phyloP scores from a whole-genome alignment of 371 early-diverging fungal genomes.

The Circinella minor region DNA sequence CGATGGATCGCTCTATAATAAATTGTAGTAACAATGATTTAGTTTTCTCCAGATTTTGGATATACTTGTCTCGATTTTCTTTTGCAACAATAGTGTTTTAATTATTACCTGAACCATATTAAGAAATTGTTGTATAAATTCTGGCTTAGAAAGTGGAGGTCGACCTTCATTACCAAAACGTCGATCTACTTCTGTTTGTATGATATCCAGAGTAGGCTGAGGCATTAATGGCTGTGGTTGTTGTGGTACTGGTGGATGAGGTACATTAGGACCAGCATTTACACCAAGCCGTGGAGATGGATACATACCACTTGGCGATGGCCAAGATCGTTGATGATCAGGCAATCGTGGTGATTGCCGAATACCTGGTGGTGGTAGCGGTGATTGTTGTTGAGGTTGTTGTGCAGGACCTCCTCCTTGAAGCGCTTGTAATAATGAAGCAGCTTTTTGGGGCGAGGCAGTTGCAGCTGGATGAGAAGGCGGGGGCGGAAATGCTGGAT shows the following conservation, averaged over 20 bases:
- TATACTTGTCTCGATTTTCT: too few relatives aligned
- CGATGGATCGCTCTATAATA: slow-evolving; percentile 19
- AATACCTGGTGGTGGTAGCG: slow-evolving; percentile 1
- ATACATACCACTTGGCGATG: background rate
- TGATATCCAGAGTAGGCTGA: slow-evolving; percentile 30
- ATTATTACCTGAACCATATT: slow-evolving; percentile 46
- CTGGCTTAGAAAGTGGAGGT: slow-evolving; percentile 45
- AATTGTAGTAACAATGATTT: too few relatives aligned
- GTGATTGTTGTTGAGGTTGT: background rate
- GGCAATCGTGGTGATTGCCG: slow-evolving; percentile 21
- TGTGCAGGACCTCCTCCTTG: slow-evolving; percentile 30
- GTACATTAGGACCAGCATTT: background rate
- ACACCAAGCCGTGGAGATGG: slow-evolving; percentile 12
- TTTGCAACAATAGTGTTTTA: too few relatives aligned
- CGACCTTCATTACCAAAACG: slow-evolving; percentile 27
- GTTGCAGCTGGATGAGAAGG: slow-evolving; percentile 28
- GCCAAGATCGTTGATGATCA: slow-evolving; percentile 15
- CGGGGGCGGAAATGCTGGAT: slow-evolving; percentile 9
- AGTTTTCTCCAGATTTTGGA: too few relatives aligned
- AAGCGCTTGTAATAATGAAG: slow-evolving; percentile 48
- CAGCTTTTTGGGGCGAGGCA: slow-evolving; percentile 52
- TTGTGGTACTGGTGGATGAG: too few relatives aligned
- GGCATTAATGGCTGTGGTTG: slow-evolving; percentile 27
- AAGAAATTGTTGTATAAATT: slow-evolving; percentile 55
- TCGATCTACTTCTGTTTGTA: slow-evolving; percentile 31